These are phyloP conservation scores for Amylostereum chailletii DNA, from an alignment of 1,284 basidiomycete species.

Conservation along the genomic window DNA sequence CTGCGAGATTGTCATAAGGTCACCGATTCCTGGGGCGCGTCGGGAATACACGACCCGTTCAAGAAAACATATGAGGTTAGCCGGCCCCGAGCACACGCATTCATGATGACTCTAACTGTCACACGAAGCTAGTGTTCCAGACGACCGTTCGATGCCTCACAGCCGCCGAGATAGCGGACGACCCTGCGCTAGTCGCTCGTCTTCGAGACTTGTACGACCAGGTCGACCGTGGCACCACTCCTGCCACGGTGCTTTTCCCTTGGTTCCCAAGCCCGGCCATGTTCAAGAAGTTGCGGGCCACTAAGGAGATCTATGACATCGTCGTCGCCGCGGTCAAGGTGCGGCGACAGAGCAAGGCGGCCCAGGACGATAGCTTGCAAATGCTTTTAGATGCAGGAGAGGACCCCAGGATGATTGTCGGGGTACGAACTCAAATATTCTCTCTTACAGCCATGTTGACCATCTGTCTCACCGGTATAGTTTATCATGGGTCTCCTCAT, in stretches of 20 bases:
- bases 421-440: constrained; percentile 35
- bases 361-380: constrained; percentile 58
- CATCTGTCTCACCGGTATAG: constrained; percentile 23
- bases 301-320: constrained; percentile 66
- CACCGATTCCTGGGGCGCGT: constrained; percentile 52
- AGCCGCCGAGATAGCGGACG: constrained; percentile 58
- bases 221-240: constrained; percentile 60
- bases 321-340: constrained; percentile 44
- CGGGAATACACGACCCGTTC: constrained; percentile 61
- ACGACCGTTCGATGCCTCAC: constrained; percentile 58
- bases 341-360: constrained; percentile 43
- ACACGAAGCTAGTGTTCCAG: constrained; percentile 56
- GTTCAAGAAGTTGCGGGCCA: constrained; percentile 57
- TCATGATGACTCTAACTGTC: not conserved
- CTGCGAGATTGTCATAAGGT: constrained; percentile 13
- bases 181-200: constrained; percentile 45
- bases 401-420: constrained; percentile 56
- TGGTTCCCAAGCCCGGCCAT: constrained; percentile 67
- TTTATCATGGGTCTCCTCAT: constrained; percentile 73
- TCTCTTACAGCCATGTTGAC: constrained; percentile 9
- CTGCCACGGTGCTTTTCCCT: constrained; percentile 58
- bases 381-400: constrained; percentile 61
- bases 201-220: constrained; percentile 56
- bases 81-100: not conserved
- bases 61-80: constrained; percentile 59